phyloP scores from a whole-genome alignment of 169 alveolate species.

The Cryptosporidium sp. region DNA sequence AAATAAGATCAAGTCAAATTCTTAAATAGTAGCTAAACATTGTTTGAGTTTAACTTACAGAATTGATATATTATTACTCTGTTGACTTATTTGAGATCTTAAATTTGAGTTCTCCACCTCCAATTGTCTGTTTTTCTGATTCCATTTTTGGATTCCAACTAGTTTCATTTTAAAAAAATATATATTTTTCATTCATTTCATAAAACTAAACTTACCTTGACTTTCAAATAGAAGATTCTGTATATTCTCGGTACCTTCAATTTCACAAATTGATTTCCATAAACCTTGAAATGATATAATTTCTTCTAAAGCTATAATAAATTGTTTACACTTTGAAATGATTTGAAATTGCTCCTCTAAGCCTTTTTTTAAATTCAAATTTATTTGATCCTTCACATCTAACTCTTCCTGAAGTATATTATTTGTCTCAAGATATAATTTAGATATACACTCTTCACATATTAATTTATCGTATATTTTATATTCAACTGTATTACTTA shows the following conservation, averaged over 20 bases:
- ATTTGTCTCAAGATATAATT: slow-evolving; percentile 14
- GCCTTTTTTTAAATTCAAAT: slow-evolving; percentile 42
- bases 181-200: too few species aligned
- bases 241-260: slow-evolving; percentile 12
- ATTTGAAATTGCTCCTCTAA: slow-evolving; percentile 59
- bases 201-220: slow-evolving; percentile 28
- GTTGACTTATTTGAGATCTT: slow-evolving; percentile 45
- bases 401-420: slow-evolving; percentile 36
- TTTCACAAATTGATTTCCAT: slow-evolving; percentile 60
- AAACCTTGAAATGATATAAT: slow-evolving; percentile 39
- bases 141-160: slow-evolving; percentile 74
- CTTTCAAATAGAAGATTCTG: slow-evolving; percentile 43
- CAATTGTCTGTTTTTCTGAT: slow-evolving; percentile 50
- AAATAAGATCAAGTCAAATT: too few species aligned
- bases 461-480: slow-evolving; percentile 5
- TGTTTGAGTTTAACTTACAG: slow-evolving; percentile 39
- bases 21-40: background rate
- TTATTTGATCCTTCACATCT: slow-evolving; percentile 61
- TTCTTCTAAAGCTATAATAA: slow-evolving; percentile 59
- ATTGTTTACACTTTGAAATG: slow-evolving; percentile 44
- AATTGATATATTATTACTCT: slow-evolving; percentile 23
- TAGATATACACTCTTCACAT: slow-evolving; percentile 33
- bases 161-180: background rate
- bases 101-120: slow-evolving; percentile 45
- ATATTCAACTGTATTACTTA: background rate